Conservation (phyloP, 805 yeast species). For the Komagataella pastoris region DNA sequence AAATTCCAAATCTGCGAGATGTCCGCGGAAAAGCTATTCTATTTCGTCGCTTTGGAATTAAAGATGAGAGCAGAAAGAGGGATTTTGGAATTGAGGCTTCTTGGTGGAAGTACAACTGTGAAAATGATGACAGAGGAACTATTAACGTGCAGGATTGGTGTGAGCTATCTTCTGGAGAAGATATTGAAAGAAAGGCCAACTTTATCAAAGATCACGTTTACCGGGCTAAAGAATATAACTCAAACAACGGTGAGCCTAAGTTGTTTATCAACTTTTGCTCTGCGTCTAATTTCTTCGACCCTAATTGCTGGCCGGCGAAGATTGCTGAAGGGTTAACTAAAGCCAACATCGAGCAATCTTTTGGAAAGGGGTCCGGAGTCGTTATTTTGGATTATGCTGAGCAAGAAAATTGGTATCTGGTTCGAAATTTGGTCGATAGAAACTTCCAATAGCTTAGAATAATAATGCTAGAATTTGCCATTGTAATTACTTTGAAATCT, state of each 20-base stretch:
- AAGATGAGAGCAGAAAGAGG: conserved; percentile 20
- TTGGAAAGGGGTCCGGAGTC: conserved; percentile 47
- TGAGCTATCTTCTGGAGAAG: conserved; percentile 39
- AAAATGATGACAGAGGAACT: conserved; percentile 48
- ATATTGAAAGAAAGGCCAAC: conserved; percentile 39
- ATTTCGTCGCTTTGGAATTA: conserved; percentile 60
- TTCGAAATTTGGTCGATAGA: conserved; percentile 33
- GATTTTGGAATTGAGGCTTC: conserved; percentile 56
- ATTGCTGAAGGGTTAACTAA: conserved; percentile 39
- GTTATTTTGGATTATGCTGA: conserved; percentile 60
- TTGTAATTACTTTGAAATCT: background rate
- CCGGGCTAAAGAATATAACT: conserved; percentile 36
- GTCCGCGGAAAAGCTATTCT: conserved; percentile 54
- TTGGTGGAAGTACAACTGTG: conserved; percentile 52
- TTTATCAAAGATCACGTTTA: conserved; percentile 43
- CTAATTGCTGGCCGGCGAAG: conserved; percentile 60
- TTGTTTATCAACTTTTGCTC: conserved; percentile 62
- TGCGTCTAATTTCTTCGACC: conserved; percentile 60
- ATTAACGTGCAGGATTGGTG: conserved; percentile 66
- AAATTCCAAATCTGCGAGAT: conserved; percentile 46
- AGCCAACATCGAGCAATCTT: conserved; percentile 30
- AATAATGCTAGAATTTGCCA: background rate
- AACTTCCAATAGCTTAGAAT: conserved; percentile 19
- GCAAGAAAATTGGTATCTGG: conserved; percentile 43
- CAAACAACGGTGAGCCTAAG: conserved; percentile 32